Evolutionary conservation across 176 grass and related monocot genomes (phyloP), one percentile per base, ranked within the genome.

Genomic region (Alopecurus myosuroides): DNA sequence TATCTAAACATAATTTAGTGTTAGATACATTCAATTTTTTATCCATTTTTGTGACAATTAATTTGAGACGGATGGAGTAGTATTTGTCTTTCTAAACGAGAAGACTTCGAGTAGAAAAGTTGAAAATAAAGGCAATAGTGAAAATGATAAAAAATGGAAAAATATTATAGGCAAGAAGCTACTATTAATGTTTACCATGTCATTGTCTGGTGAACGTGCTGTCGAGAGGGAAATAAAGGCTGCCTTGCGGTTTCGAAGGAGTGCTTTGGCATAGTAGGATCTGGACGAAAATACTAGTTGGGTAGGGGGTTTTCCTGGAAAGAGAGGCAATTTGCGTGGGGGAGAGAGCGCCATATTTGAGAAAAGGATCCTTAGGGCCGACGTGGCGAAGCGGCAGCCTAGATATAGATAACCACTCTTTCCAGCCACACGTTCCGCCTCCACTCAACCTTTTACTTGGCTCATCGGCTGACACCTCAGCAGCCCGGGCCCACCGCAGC

Each of bases 381-480:
- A 75, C 81, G 81, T 84, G 81, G 70, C 55, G 20, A 22, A 63
- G 2, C 81, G 0, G 7, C 40, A 84, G 61, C 72, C 73, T 33
- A 18, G 83, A 85, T 77, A 77, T 85, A 31, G 83, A 56, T 85
- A 31, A 26, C 1, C 9, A 26, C 8, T n/a, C 73, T 77, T 25
- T 22, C 46, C 33, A 85, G 83, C 83, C 83, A 85, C 83, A 85
- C 23, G 11, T 41, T 33, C 4, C 1, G 5, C 7, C 29, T 48
- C 0, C 42, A 35, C 41, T n/a, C 19, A 46, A n/a, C 77, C 58
- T 66, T 80, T 80, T 34, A 20, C 20, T 17, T 76, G 70, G 70
- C 46, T 6, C 51, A 34, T 23, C 60, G 7, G 13, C 5, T 31
- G 9, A 19, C 30, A 37, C 50, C 86, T 39, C 86, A 45, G 40